Conservation (phyloP, 768 basidiomycete species). For the Coprinopsis cinerea region DNA sequence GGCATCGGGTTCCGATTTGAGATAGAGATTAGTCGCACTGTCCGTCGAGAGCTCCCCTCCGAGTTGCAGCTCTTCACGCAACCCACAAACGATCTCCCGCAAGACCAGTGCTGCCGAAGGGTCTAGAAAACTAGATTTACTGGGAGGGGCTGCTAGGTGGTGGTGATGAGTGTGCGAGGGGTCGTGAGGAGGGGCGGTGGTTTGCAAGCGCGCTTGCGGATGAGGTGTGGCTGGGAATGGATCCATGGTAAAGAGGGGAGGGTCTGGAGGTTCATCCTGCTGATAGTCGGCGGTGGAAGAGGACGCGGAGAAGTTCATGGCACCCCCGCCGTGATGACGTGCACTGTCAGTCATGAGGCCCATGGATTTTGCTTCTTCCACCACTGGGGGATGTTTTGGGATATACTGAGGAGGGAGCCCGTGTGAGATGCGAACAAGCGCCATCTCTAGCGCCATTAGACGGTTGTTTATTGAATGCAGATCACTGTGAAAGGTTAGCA, state of each 20-base stretch:
- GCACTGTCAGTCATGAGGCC: too few species aligned
- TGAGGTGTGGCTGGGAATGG: background rate
- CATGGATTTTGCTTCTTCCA: slow-evolving; percentile 4
- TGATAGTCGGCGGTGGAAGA: background rate
- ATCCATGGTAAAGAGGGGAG: background rate
- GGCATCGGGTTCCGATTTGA: slow-evolving; percentile 8
- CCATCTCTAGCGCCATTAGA: slow-evolving; percentile 61
- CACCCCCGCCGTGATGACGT: too few species aligned
- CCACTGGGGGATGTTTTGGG: slow-evolving; percentile 27
- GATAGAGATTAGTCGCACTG: background rate
- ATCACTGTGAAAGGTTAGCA: slow-evolving; percentile 39
- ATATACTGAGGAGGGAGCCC: slow-evolving; percentile 33
- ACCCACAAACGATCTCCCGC: background rate
- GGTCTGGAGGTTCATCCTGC: background rate
- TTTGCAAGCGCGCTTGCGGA: background rate
- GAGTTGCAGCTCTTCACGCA: background rate
- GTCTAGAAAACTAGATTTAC: background rate
- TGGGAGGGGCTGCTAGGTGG: slow-evolving; percentile 14
- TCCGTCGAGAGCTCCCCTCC: background rate
- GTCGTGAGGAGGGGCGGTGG: background rate
- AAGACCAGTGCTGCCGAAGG: background rate
- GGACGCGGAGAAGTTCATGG: background rate
- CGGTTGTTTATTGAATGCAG: slow-evolving; percentile 81
- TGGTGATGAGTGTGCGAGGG: slow-evolving; percentile 16
- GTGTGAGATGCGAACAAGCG: slow-evolving; percentile 44